Evolutionary conservation across 441 rosid genomes (phyloP), one percentile per base, ranked within the genome.

Genomic region (Adansonia madagascariensis): DNA sequence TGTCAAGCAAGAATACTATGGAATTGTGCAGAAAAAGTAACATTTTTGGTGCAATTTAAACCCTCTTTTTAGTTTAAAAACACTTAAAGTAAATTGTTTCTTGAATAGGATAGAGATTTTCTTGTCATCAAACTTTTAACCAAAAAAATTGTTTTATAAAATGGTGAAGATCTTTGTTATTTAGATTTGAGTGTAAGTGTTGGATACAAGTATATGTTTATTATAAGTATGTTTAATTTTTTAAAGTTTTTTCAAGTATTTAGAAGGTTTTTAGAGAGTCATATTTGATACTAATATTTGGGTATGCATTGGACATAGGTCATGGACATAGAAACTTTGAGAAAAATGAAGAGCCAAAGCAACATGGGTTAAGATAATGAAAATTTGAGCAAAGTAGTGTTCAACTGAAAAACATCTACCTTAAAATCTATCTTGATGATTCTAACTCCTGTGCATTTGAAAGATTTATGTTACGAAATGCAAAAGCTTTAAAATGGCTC

Each of bases 1-100:
- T 31, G 20, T 59, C 4, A 47, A 49, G 80, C 67, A 77, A 79
- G 79, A 50, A 57, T 22, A 49, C 47, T 55, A 7, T n/a, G 35
- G 56, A 63, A 0, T 0, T 24, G n/a, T 24, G n/a, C 4, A 4
- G 17, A 24, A 6, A n/a, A 24, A 60, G n/a, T 60, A 24, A 27
- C 1, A 4, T 8, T 10, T 60, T 2, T 11, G 41, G n/a, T 60
- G 65, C 24, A 11, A 60, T 24, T 24, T 60, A 22, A 11, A 24
- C 2, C 11, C 4, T 60, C 12, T 1, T 12, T 11, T 15, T 4
- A 0, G 41, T 60, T 11, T 24, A 11, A 60, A 60, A n/a, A 60
- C 24, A 11, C 8, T 20, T 57, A 57, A 57, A 22, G 10, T 9
- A 20, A 18, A 3, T 57, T 57, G 31, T 20, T 9, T 20, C 63